Evolutionary conservation across 2,329 filamentous ascomycete species (phyloP), one percentile per base, ranked within the genome.

Genomic region (Xylaria sp.): DNA sequence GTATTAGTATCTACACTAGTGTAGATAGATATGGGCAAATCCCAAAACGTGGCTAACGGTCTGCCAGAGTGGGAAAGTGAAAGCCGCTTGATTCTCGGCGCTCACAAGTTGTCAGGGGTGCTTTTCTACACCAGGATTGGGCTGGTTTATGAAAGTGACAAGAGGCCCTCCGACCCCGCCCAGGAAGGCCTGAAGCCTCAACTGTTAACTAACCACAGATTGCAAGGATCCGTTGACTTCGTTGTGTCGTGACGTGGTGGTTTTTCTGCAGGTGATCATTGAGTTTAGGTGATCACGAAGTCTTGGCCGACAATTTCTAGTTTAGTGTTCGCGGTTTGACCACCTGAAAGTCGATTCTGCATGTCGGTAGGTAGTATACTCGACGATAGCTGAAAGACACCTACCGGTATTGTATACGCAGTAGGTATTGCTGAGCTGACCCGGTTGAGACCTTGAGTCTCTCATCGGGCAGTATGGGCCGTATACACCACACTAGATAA

Each of bases 41-140:
- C 60, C 57, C 58, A 69, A 71, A 71, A 71, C 69, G 69, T 71
- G 69, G 69, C 61, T 67, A 69, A 71, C 69, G 69, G 66, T 67
- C 60, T 60, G 63, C 63, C 66, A 55, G 42, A 63, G 59, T 25
- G 51, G 50, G 57, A 68, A 59, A 44, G 57, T 47, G 48, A 61
- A 64, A 27, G 40, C 60, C 64, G n/a, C 60, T 67, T 58, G 48
- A 48, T 40, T 58, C 57, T 62, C 35, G 32, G 61, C 44, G 51
- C 27, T 55, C 48, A 9, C 21, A 42, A 59, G 59, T 51, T 53
- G 55, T 58, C 60, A 66, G 63, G 60, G 63, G 60, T 65, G 23
- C 25, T 48, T 23, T 40, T 59, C 23, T 35, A 48, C 18, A 47
- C 23, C 16, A 50, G 48, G 27, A 63, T 58, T 9, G 29, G 40